Base-by-base conservation (phyloP, 2,329 filamentous ascomycete species). In the Colletotrichum theobromicola region DNA sequence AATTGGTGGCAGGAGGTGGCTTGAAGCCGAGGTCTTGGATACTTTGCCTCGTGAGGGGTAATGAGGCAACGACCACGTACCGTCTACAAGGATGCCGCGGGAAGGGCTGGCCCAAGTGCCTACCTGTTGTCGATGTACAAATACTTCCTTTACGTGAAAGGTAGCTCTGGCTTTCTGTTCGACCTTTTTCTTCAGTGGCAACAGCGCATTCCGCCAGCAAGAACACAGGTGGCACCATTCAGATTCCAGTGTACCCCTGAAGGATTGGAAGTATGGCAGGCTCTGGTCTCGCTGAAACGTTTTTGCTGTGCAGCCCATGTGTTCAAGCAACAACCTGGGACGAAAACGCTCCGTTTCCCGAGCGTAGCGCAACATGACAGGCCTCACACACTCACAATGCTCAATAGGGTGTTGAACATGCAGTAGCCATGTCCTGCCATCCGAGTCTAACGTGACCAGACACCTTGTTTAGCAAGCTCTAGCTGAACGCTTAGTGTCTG, bases 1-100 rank as follows among this genome's bases (percentile, higher is more conserved):
- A 62, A 72, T 74, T 74, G 67, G 71, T 53, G 53, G 57, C 50
- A 32, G 71, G 15, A n/a, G 42, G 61, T 57, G 55, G 72, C 68
- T 67, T n/a, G 67, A 37, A 58, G 32, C 32, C 42, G 55, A 72
- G 50, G 72, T 74, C 67, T 13, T 66, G 61, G 53, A 26, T 74
- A 74, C 72, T 62, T 71, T 42, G 24, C 37, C 24, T 10, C n/a
- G 18, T 18, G 53, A 61, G 30, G 53, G 18, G 53, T 12, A 8
- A 10, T 15, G 61, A 6, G 55, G 53, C 61, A 55, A 50, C 2
- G 1, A 37, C 32, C 55, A 72, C 32, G 72, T 74, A 72, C 57
- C 28, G 0, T 34, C 13, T 57, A 74, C 68, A 62, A 67, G 42
- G 15, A 32, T 63, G 5, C 10, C 9, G 2, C 18, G 32, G 26